phyloP scores from a whole-genome alignment of 2,329 filamentous ascomycete genomes.

The Paraphaeosphaeria sporulosa region DNA sequence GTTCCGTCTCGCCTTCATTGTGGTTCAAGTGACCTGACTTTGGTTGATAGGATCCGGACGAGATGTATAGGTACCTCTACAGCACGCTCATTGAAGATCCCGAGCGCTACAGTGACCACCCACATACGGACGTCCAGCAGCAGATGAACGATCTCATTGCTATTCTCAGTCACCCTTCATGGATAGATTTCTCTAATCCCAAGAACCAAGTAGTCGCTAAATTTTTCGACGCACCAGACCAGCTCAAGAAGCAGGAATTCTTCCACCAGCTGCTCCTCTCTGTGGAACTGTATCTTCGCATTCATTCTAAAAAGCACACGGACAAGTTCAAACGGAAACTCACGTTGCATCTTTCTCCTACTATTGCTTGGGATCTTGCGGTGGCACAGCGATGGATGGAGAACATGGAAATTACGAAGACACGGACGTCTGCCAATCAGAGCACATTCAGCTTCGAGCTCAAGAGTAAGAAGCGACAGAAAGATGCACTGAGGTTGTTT shows the following conservation, averaged over 20 bases:
- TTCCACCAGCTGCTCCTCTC: conserved; percentile 80
- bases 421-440: conserved; percentile 55
- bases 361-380: conserved; percentile 75
- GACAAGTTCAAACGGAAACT: conserved; percentile 71
- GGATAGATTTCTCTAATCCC: conserved; percentile 75
- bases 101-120: conserved; percentile 63
- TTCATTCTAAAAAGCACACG: conserved; percentile 68
- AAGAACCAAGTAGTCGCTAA: conserved; percentile 77
- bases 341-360: conserved; percentile 70
- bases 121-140: conserved; percentile 69
- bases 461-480: conserved; percentile 71
- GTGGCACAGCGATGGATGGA: conserved; percentile 77
- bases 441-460: conserved; percentile 67
- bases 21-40: conserved; percentile 38
- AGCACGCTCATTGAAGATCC: conserved; percentile 72
- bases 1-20: conserved; percentile 19
- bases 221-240: conserved; percentile 69
- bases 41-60: conserved; percentile 48
- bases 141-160: conserved; percentile 77
- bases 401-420: conserved; percentile 71
- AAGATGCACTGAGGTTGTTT: conserved; percentile 73
- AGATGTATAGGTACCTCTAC: conserved; percentile 68
- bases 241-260: conserved; percentile 68
- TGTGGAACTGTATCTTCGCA: conserved; percentile 74
- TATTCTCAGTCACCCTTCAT: conserved; percentile 71